phyloP scores from a whole-genome alignment of 306 rosid species.

The Mimosa pudica region DNA sequence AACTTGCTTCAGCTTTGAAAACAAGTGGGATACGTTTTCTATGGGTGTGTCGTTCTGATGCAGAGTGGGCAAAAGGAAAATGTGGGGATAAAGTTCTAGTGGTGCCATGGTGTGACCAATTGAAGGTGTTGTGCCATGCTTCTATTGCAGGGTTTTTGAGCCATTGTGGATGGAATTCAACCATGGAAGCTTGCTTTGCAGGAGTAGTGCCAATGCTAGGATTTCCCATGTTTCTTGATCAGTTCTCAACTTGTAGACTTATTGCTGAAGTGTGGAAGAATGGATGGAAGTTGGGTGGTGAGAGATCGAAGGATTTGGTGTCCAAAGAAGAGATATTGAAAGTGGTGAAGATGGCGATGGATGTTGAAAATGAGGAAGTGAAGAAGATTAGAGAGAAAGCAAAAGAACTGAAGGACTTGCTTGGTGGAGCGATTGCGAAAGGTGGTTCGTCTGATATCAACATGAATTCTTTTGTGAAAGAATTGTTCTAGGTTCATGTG shows the following conservation, averaged over 20 bases:
- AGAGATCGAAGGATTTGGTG: background rate
- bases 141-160: constrained; percentile 59
- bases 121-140: constrained; percentile 56
- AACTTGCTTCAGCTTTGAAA: constrained; percentile 47
- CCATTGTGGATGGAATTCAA: constrained; percentile 71
- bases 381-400: constrained; percentile 44
- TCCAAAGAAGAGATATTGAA: constrained; percentile 36
- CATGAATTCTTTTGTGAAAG: constrained; percentile 39
- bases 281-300: constrained; percentile 31
- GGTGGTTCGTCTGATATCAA: constrained; percentile 56
- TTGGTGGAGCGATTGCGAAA: constrained; percentile 41
- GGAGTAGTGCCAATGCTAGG: constrained; percentile 52
- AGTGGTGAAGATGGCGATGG: constrained; percentile 41
- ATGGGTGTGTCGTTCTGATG: constrained; percentile 58
- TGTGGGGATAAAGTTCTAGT: constrained; percentile 50
- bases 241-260: constrained; percentile 47
- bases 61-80: constrained; percentile 36
- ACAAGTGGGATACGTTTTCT: constrained; percentile 36
- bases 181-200: constrained; percentile 44
- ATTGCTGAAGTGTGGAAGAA: constrained; percentile 53
- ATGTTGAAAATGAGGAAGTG: constrained; percentile 38
- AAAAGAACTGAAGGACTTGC: constrained; percentile 38
- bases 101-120: constrained; percentile 63
- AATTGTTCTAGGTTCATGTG: background rate
- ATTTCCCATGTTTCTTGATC: constrained; percentile 58